Evolutionary conservation across 208 protist species (phyloP).

Genomic region (Trypanosoma lewisi): DNA sequence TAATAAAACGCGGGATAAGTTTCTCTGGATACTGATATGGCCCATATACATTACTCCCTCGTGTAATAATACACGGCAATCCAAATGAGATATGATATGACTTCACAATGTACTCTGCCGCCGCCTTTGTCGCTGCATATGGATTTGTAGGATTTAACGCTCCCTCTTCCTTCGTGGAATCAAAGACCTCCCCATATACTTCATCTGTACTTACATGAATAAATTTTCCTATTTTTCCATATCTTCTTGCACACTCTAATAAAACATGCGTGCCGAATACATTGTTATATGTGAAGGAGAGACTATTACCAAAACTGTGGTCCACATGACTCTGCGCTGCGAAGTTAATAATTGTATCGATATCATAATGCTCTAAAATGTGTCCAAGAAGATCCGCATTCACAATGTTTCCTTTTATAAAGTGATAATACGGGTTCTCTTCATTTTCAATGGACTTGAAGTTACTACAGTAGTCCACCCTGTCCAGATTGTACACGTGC

Average conservation of each 20-base stretch:
- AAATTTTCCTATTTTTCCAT: constrained; percentile 85
- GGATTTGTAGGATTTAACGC: constrained; percentile 94
- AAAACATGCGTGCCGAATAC: constrained; percentile 94
- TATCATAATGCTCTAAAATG: constrained; percentile 58
- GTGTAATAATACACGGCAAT: constrained; percentile 93
- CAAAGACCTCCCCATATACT: constrained; percentile 91
- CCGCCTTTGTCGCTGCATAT: constrained; percentile 92
- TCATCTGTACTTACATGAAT: constrained; percentile 96
- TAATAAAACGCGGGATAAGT: constrained; percentile 85
- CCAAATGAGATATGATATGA: constrained; percentile 89
- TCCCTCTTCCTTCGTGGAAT: constrained; percentile 35
- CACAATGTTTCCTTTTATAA: constrained; percentile 80
- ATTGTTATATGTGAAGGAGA: constrained; percentile 93
- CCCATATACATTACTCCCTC: constrained; percentile 94
- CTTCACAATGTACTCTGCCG: constrained; percentile 73
- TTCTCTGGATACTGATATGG: constrained; percentile 92
- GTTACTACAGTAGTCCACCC: constrained; percentile 89
- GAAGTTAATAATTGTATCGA: constrained; percentile 95
- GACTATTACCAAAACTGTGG: constrained; percentile 91
- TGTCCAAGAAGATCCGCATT: constrained; percentile 62
- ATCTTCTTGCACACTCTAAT: constrained; percentile 71
- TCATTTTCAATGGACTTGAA: constrained; percentile 39
- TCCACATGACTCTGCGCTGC: constrained; percentile 95
- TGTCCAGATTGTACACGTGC: constrained; percentile 86
- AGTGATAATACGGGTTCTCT: constrained; percentile 64